Evolutionary conservation across 1,284 basidiomycete species (phyloP).

Genomic region (Leccinum pachyderme): DNA sequence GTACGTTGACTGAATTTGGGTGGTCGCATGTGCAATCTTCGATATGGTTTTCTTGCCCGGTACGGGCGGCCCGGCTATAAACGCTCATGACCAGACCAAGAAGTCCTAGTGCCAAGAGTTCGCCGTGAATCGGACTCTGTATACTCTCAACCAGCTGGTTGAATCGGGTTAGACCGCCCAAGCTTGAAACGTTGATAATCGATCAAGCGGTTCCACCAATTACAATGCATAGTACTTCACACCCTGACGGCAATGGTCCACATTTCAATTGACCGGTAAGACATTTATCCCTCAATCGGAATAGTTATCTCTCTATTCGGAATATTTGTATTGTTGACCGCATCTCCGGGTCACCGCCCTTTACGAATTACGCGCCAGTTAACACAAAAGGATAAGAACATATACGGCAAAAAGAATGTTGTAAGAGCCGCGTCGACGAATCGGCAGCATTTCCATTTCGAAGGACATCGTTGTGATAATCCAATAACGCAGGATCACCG

Average conservation of each 20-base stretch:
- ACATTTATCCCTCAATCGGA: neutral
- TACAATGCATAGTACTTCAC: neutral
- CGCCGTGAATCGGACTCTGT: neutral
- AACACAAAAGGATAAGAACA: slow-evolving; percentile 5
- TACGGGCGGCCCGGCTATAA: slow-evolving; percentile 7
- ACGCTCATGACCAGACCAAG: neutral
- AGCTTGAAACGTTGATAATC: neutral
- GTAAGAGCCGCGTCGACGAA: neutral
- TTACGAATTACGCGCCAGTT: neutral
- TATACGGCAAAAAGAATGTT: slow-evolving; percentile 21
- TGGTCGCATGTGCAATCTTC: neutral
- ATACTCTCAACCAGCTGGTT: neutral
- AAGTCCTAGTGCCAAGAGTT: neutral
- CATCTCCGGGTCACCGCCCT: slow-evolving; percentile 5
- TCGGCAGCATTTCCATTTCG: slow-evolving; percentile 1
- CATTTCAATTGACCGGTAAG: neutral
- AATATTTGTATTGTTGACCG: slow-evolving; percentile 8
- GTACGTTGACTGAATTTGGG: neutral
- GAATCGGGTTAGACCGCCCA: neutral
- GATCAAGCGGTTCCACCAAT: slow-evolving; percentile 1
- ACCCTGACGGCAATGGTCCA: neutral
- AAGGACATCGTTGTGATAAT: slow-evolving; percentile 2
- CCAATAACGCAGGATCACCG: slow-evolving; percentile 35
- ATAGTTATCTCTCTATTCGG: slow-evolving; percentile 11
- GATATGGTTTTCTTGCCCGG: slow-evolving; percentile 10